Evolutionary conservation across 2,329 filamentous ascomycete genomes (phyloP).

Genomic region (Ophiostoma quercus): DNA sequence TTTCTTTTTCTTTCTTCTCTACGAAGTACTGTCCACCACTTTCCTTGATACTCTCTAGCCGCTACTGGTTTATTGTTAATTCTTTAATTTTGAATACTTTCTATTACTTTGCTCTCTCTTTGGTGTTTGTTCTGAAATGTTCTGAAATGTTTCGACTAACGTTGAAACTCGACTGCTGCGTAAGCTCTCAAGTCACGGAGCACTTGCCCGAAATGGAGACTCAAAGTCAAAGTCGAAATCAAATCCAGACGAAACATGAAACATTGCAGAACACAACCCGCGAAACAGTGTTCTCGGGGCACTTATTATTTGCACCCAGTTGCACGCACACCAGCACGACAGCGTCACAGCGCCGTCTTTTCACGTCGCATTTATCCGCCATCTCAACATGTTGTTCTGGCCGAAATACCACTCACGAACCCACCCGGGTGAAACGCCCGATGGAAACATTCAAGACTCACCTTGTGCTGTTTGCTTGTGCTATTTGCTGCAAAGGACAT

Average conservation of each 20-base stretch:
- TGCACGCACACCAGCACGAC: too few relatives aligned
- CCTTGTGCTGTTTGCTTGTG: background rate
- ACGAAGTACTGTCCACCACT: background rate
- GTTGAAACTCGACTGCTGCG: background rate
- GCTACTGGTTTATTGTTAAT: conserved; percentile 11
- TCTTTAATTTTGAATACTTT: background rate
- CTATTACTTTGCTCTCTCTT: background rate
- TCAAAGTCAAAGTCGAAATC: too few relatives aligned
- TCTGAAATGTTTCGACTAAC: background rate
- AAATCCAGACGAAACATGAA: background rate
- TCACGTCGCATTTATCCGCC: background rate
- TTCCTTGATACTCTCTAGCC: conserved; percentile 24
- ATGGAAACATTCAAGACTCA: background rate
- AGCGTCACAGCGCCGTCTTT: background rate
- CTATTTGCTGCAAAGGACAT: background rate
- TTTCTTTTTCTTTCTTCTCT: background rate
- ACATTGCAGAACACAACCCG: background rate
- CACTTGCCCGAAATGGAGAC: background rate
- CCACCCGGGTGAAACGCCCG: background rate
- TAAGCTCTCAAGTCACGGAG: background rate
- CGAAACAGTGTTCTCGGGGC: too few relatives aligned
- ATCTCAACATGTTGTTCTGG: background rate
- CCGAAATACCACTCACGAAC: background rate
- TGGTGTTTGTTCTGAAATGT: background rate
- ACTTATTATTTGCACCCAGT: too few relatives aligned